These are phyloP conservation scores for Tolypocladium tropicale DNA, from an alignment of 2,329 filamentous ascomycete genomes.

Conservation along the genomic window DNA sequence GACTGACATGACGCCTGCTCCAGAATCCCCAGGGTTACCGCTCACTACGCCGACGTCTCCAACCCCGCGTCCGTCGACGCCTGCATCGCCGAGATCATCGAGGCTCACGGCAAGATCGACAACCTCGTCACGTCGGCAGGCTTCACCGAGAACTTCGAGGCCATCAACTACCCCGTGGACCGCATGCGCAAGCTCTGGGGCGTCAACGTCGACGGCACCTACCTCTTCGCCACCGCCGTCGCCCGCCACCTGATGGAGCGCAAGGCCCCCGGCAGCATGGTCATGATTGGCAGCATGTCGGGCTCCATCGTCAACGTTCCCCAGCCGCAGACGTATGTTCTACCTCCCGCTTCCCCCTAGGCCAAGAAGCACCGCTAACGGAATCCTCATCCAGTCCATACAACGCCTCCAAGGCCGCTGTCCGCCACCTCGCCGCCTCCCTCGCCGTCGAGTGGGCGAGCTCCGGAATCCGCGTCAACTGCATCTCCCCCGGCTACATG, in stretches of 20 bases:
- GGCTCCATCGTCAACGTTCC: constrained; percentile 90
- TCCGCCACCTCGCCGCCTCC: constrained; percentile 77
- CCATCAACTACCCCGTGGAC: constrained; percentile 81
- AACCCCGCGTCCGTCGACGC: constrained; percentile 67
- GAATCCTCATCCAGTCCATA: constrained; percentile 52
- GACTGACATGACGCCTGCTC: background rate
- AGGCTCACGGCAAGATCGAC: constrained; percentile 69
- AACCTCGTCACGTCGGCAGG: constrained; percentile 92
- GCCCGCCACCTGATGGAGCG: constrained; percentile 83
- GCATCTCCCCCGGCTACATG: constrained; percentile 95
- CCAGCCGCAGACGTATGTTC: constrained; percentile 66
- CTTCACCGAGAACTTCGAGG: constrained; percentile 93
- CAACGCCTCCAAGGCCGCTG: constrained; percentile 86
- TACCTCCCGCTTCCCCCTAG: background rate
- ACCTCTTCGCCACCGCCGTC: constrained; percentile 74
- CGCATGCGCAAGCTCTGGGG: constrained; percentile 89
- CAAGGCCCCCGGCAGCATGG: constrained; percentile 71
- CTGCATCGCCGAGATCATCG: constrained; percentile 52
- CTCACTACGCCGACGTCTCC: constrained; percentile 83
- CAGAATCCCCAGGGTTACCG: constrained; percentile 72
- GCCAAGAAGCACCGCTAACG: background rate
- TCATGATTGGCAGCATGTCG: constrained; percentile 94
- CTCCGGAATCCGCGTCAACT: constrained; percentile 84
- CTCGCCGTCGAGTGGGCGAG: constrained; percentile 91
- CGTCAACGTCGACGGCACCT: constrained; percentile 89